phyloP scores from a whole-genome alignment of 2,329 filamentous ascomycete species.

The Cladorrhinum sp. region DNA sequence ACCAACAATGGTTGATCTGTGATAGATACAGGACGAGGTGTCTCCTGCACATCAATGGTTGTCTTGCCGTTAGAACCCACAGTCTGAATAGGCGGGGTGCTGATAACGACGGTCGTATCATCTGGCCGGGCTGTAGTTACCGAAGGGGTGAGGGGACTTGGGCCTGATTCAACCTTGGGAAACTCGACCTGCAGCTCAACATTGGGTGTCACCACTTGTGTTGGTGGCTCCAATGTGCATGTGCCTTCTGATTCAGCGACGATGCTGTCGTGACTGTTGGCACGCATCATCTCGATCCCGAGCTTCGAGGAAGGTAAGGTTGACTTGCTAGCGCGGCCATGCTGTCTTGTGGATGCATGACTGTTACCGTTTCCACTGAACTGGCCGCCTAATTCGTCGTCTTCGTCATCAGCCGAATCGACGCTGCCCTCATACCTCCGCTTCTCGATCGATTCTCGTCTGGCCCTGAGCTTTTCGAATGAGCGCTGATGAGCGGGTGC shows the following conservation, averaged over 20 bases:
- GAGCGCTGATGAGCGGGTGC: slow-evolving; percentile 57
- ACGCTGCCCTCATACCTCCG: slow-evolving; percentile 67
- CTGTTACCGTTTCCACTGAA: slow-evolving; percentile 19
- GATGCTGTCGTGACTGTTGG: slow-evolving; percentile 87
- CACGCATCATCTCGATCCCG: slow-evolving; percentile 96
- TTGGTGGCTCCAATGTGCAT: slow-evolving; percentile 43
- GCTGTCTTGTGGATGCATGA: slow-evolving; percentile 29
- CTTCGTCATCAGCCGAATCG: slow-evolving; percentile 92
- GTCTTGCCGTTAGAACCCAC: slow-evolving; percentile 6
- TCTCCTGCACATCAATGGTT: slow-evolving; percentile 26
- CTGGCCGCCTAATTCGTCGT: slow-evolving; percentile 73
- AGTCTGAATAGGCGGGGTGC: slow-evolving; percentile 28
- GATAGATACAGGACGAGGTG: slow-evolving; percentile 24
- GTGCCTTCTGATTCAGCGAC: slow-evolving; percentile 46
- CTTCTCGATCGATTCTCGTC: slow-evolving; percentile 72
- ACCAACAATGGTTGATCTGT: neutral
- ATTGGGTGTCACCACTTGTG: slow-evolving; percentile 51
- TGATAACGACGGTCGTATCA: slow-evolving; percentile 28
- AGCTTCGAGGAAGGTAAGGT: slow-evolving; percentile 78
- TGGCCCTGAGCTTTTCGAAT: slow-evolving; percentile 69
- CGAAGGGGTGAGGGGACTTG: slow-evolving; percentile 11
- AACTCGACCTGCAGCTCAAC: slow-evolving; percentile 38
- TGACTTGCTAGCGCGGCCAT: slow-evolving; percentile 52
- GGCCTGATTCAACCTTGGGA: slow-evolving; percentile 14
- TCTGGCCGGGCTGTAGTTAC: slow-evolving; percentile 13